Base-by-base conservation (phyloP, 352 stramenopile genomes). In the Globisporangium megalacanthum region DNA sequence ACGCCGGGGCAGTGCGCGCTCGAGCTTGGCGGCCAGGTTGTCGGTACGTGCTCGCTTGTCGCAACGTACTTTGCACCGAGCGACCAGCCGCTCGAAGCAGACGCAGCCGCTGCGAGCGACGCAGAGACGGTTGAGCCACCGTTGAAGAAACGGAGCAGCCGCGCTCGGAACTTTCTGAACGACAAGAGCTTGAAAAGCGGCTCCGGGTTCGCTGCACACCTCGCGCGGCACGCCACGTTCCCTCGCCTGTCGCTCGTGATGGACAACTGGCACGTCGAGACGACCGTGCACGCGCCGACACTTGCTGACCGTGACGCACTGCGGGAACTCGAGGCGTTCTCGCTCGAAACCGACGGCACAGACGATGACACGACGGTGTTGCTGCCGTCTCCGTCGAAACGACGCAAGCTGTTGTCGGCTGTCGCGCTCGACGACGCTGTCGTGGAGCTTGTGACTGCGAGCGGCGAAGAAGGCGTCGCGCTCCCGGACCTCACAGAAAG, bases 221-320 rank as follows among this genome's bases (percentile, higher is more conserved):
- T 92, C 31, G 81, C 82, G 5, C 88, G 88, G 58, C 78, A 79
- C 22, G 65, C 88, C 3, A 78, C 70, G 31, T 79, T 79, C 36
- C 68, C 78, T 19, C 88, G 83, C 33, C 72, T 72, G 0, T 79
- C 77, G 2, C 69, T 79, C 63, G 56, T 89, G 31, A 84, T 80
- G 22, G 75, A 92, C 20, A 86, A 61, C 39, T 92, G 83, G 83
- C 75, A 74, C 49, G 83, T 92, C 11, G 78, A 88, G 56, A 86
- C 77, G 0, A 84, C 77, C 25, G 77, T 88, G 65, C 63, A 72
- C 36, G 73, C 70, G 19, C 68, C 86, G 37, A 74, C 68, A 14
- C 37, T 80, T 6, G 66, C 83, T 6, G 66, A 83, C 17, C 49
- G 64, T 25, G 53, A 75, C 1, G n/a, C 61, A 10, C 14, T 77